phyloP scores from a whole-genome alignment of 73 alveolate genomes.

The Breviolum minutum region DNA sequence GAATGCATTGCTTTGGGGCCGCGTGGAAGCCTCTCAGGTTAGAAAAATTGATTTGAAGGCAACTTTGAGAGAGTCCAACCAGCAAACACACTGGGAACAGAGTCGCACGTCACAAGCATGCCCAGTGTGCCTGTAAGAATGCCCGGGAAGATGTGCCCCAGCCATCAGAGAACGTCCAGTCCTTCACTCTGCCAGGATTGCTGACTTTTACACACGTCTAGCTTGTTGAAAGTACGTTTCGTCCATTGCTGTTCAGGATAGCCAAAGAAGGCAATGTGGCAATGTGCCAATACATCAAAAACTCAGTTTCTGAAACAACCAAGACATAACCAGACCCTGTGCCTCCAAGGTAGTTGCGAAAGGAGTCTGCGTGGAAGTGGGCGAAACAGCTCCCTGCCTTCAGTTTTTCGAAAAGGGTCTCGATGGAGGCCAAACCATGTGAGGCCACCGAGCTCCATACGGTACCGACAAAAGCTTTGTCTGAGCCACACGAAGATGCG shows the following conservation, averaged over 20 bases:
- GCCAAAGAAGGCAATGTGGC: neutral
- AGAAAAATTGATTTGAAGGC: neutral
- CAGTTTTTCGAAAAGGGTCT: neutral
- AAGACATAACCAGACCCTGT: neutral
- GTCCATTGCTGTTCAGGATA: neutral
- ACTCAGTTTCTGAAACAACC: no score
- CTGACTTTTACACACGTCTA: neutral
- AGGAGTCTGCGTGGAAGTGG: constrained; percentile 36
- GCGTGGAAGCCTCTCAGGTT: neutral
- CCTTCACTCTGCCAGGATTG: neutral
- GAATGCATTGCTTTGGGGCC: neutral
- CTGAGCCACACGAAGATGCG: constrained; percentile 55
- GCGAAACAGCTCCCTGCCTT: neutral
- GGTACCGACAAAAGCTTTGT: constrained; percentile 33
- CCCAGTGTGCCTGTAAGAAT: constrained; percentile 10
- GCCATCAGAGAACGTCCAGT: constrained; percentile 63
- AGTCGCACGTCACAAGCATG: neutral
- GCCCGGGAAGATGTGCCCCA: constrained; percentile 70
- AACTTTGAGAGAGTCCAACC: neutral
- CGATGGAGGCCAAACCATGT: neutral
- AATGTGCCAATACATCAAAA: neutral
- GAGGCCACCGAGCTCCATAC: neutral
- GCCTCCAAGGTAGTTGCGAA: constrained; percentile 43
- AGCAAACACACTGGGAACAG: neutral
- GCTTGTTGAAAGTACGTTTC: neutral